Percentiles rank a stretch among this genome's conserved stretches.
phyloP scores from a whole-genome alignment of 202 grass and related monocot genomes.

The Schoenoplectus tabernaemontani region DNA sequence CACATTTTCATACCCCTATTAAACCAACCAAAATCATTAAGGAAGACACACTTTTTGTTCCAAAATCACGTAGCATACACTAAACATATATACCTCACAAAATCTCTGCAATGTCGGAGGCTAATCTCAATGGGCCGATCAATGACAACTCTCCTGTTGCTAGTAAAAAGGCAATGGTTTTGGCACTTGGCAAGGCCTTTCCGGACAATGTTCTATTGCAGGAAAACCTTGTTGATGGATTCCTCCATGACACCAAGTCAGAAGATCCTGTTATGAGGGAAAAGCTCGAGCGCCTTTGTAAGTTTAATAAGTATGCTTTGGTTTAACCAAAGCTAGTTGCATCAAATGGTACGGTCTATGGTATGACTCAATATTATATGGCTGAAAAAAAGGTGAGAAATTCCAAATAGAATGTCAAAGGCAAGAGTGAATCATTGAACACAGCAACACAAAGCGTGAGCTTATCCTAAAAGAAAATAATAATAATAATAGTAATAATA shows the following conservation, averaged over 20 bases:
- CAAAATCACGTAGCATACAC: not conserved
- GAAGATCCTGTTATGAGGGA: constrained; percentile 53
- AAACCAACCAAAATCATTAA: not conserved
- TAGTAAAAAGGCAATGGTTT: constrained; percentile 52
- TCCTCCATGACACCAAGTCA: constrained; percentile 53
- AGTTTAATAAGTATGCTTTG: constrained; percentile 27
- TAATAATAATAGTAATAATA: too few species aligned
- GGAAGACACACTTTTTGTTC: not conserved
- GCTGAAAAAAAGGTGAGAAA: not conserved
- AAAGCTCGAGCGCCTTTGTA: constrained; percentile 78
- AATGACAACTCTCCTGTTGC: not conserved
- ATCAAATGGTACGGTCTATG: not conserved
- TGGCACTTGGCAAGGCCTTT: constrained; percentile 68
- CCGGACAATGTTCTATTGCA: constrained; percentile 61
- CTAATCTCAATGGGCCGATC: too few species aligned
- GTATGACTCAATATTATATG: not conserved
- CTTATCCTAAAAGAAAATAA: too few species aligned
- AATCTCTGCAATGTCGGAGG: constrained; percentile 18
- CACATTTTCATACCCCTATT: constrained; percentile 2
- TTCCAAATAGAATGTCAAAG: not conserved
- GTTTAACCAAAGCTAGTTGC: too few species aligned
- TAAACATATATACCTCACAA: not conserved
- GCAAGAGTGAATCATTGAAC: not conserved
- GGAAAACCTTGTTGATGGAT: constrained; percentile 58
- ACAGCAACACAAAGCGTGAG: too few species aligned